Percentiles rank a stretch among this genome's conserved stretches.
Conservation (phyloP, 306 rosid species). For the Malus asiatica region DNA sequence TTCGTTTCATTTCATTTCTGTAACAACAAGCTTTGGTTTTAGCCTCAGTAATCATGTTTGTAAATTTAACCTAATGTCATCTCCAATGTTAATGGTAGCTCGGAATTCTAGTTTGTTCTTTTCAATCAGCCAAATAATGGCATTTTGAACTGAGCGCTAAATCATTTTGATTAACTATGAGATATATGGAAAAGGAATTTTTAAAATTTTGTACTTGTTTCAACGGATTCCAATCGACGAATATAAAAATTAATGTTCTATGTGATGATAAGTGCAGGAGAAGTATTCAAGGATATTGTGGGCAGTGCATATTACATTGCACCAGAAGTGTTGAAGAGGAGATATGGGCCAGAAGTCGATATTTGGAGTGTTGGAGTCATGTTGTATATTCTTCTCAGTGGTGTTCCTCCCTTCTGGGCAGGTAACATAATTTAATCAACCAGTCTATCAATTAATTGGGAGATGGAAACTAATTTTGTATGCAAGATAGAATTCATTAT, state of each 20-base stretch:
- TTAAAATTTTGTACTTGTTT: too few relatives aligned
- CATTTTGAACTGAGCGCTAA: not conserved
- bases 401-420: constrained; percentile 98
- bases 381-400: constrained; percentile 79
- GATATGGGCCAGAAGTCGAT: constrained; percentile 91
- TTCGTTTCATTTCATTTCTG: too few relatives aligned
- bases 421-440: constrained; percentile 26
- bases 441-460: not conserved
- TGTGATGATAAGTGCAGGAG: constrained; percentile 42
- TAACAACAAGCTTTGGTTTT: not conserved
- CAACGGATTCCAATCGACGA: not conserved
- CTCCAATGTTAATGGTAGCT: not conserved
- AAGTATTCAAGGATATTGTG: constrained; percentile 72
- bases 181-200: not conserved
- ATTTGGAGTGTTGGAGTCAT: constrained; percentile 98
- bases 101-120: not conserved
- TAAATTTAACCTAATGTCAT: not conserved
- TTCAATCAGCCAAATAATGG: not conserved
- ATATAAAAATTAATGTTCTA: not conserved
- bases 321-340: constrained; percentile 88
- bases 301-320: constrained; percentile 97
- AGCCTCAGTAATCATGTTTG: not conserved
- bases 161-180: not conserved
- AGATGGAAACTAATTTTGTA: not conserved
- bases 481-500: not conserved